These are phyloP conservation scores for Penicillium sp. DNA, from an alignment of 2,329 filamentous ascomycete species.

Conservation along the genomic window DNA sequence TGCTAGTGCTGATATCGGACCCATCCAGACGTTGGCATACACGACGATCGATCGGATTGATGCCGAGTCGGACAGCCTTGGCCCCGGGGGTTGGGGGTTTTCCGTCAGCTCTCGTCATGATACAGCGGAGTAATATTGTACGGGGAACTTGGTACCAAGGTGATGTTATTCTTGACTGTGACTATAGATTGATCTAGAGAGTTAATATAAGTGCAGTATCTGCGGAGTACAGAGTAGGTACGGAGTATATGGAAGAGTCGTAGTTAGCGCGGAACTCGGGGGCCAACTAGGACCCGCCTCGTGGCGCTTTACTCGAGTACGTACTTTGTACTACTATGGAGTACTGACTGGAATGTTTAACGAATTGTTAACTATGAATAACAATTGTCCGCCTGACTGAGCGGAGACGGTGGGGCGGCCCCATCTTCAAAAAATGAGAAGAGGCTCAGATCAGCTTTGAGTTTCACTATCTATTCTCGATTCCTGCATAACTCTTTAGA, in stretches of 20 bases:
- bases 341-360: not conserved
- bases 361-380: not conserved
- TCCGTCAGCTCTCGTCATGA: not conserved
- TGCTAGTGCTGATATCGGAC: conserved; percentile 1
- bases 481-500: not conserved
- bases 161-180: not conserved
- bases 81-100: not conserved
- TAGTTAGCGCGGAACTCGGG: not conserved
- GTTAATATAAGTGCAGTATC: not conserved
- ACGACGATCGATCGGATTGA: not conserved
- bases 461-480: not conserved
- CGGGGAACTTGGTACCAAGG: not conserved
- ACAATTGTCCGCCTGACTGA: not conserved
- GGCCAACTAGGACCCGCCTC: not conserved
- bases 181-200: too few species aligned
- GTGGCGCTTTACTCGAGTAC: not conserved
- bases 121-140: not conserved
- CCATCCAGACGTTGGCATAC: not conserved
- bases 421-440: not conserved
- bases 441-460: conserved; percentile 12
- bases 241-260: too few species aligned
- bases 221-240: too few species aligned
- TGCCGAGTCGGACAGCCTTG: not conserved
- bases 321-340: too few species aligned
- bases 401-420: not conserved